A percentile compares a stretch with the other conserved stretches of the same genome.
Conservation (phyloP, 1,284 basidiomycete genomes). For the Sporisorium graminicola region DNA sequence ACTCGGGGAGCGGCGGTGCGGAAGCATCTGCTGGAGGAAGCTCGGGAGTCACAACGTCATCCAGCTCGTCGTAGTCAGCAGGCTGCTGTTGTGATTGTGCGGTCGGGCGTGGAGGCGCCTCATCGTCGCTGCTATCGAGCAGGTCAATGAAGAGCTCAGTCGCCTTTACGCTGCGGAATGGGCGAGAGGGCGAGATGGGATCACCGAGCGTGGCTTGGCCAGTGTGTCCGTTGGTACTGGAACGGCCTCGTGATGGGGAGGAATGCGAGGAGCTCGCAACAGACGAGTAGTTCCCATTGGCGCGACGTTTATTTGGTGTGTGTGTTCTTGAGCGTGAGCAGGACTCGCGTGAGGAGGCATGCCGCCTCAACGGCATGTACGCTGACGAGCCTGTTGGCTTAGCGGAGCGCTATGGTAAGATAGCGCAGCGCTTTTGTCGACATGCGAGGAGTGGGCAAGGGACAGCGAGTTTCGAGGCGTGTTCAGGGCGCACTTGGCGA, state of each 20-base stretch:
- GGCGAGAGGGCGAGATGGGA: constrained; percentile 6
- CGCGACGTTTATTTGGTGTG: constrained; percentile 1
- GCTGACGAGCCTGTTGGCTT: constrained; percentile 11
- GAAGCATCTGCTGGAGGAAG: constrained; percentile 29
- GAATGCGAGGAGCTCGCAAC: constrained; percentile 20
- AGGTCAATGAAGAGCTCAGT: constrained; percentile 21
- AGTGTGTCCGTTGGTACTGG: background rate
- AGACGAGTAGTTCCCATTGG: background rate
- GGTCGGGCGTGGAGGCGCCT: background rate
- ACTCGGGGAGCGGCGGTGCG: constrained; percentile 8
- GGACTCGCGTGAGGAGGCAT: constrained; percentile 5
- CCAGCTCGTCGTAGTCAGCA: constrained; percentile 5
- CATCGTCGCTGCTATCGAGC: constrained; percentile 35
- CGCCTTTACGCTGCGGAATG: background rate
- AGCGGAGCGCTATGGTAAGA: constrained; percentile 15
- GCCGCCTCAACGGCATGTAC: constrained; percentile 32
- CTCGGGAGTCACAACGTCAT: constrained; percentile 29
- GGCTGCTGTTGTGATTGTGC: background rate
- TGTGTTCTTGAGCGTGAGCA: background rate
- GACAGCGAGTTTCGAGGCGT: background rate
- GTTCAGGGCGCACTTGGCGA: background rate
- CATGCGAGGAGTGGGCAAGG: constrained; percentile 16
- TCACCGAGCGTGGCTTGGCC: constrained; percentile 14
- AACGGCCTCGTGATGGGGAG: constrained; percentile 3
- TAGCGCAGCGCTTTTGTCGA: constrained; percentile 11